Percentiles rank a stretch among this genome's conserved stretches.
Conservation (phyloP, 805 yeast species). For the Gaillardinia entomophila region DNA sequence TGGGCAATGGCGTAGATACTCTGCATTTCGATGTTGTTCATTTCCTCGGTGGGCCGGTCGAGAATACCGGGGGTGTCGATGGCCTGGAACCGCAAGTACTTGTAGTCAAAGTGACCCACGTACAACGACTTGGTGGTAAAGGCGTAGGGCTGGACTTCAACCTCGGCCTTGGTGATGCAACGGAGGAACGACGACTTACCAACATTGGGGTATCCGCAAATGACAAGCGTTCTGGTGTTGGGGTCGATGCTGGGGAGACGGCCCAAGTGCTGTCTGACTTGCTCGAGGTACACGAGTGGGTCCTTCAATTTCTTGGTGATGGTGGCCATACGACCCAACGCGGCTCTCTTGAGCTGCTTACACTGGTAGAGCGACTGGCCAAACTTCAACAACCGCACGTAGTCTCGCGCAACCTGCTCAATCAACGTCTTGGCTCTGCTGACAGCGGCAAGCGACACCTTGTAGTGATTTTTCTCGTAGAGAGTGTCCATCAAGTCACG, state of each 20-base stretch:
- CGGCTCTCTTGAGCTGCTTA: slow-evolving; percentile 97
- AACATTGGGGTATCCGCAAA: slow-evolving; percentile 98
- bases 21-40: slow-evolving; percentile 99
- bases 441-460: slow-evolving; percentile 91
- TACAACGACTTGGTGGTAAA: slow-evolving; percentile 96
- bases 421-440: slow-evolving; percentile 90
- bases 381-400: slow-evolving; percentile 86
- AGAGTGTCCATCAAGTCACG: slow-evolving; percentile 96
- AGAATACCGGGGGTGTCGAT: slow-evolving; percentile 98
- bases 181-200: slow-evolving; percentile 95
- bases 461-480: slow-evolving; percentile 96
- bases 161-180: slow-evolving; percentile 95
- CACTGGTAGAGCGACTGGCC: slow-evolving; percentile 98
- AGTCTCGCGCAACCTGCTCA: slow-evolving; percentile 95
- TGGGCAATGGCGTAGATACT: slow-evolving; percentile 98
- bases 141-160: slow-evolving; percentile 98
- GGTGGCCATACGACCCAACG: slow-evolving; percentile 99
- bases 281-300: slow-evolving; percentile 88
- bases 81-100: slow-evolving; percentile 96
- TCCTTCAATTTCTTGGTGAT: slow-evolving; percentile 93
- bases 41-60: slow-evolving; percentile 98
- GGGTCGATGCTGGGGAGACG: slow-evolving; percentile 98
- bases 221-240: slow-evolving; percentile 92
- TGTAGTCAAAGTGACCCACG: slow-evolving; percentile 98
- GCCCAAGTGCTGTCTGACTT: slow-evolving; percentile 98